Evolutionary conservation across 371 early-diverging fungal genomes (phyloP).

Genomic region (Funneliformis caledonium): DNA sequence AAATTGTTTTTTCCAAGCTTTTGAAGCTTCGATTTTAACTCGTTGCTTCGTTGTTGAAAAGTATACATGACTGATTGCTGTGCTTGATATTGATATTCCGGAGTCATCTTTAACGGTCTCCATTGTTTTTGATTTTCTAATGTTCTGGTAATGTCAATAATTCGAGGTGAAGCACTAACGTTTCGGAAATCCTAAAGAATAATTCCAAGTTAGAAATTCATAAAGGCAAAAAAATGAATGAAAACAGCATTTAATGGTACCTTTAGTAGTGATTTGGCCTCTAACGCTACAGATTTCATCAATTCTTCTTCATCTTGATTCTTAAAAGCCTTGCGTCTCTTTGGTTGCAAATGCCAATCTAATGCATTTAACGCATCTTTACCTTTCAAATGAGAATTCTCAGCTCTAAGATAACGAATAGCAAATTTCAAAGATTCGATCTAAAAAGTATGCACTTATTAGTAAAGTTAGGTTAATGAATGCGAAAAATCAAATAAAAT

Average conservation of each 20-base stretch:
- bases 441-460: conserved; percentile 44
- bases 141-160: conserved; percentile 54
- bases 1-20: conserved; percentile 21
- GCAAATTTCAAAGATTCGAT: conserved; percentile 76
- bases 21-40: conserved; percentile 53
- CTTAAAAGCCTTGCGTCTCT: conserved; percentile 32
- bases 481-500: conserved; percentile 17
- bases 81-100: conserved; percentile 74
- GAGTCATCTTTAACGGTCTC: conserved; percentile 61
- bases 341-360: conserved; percentile 43
- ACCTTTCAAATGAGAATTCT: conserved; percentile 80
- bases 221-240: background rate
- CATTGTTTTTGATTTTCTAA: conserved; percentile 50
- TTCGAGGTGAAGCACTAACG: conserved; percentile 59
- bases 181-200: conserved; percentile 51
- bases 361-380: conserved; percentile 53
- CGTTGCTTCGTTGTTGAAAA: conserved; percentile 64
- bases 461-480: conserved; percentile 36
- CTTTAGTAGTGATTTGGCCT: conserved; percentile 49
- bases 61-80: conserved; percentile 73
- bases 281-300: conserved; percentile 47
- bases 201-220: background rate
- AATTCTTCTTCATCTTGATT: conserved; percentile 41
- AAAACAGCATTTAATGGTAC: conserved; percentile 1
- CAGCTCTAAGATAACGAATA: conserved; percentile 75